Conservation (phyloP, 2,329 filamentous ascomycete species). For the Phyllosticta paracitricarpa region DNA sequence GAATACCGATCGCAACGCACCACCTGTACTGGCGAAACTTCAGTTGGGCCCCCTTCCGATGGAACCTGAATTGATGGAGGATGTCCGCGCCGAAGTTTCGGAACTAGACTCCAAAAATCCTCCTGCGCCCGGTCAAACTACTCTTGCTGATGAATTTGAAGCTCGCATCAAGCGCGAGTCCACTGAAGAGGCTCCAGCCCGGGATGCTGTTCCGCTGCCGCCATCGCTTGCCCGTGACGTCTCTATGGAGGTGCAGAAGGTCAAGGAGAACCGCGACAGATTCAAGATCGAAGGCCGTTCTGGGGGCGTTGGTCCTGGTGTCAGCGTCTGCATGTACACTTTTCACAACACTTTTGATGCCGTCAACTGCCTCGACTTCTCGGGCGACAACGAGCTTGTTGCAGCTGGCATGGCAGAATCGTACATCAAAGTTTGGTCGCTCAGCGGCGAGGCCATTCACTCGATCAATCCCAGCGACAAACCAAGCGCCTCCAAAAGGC, state of each 20-base stretch:
- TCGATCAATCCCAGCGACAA: slow-evolving; percentile 16
- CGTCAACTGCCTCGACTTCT: slow-evolving; percentile 91
- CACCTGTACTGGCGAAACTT: slow-evolving; percentile 50
- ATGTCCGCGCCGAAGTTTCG: slow-evolving; percentile 77
- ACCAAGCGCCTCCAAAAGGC: slow-evolving; percentile 56
- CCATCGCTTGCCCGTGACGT: slow-evolving; percentile 84
- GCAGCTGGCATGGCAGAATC: slow-evolving; percentile 88
- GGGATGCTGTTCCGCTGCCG: slow-evolving; percentile 74
- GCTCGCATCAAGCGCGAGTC: slow-evolving; percentile 83
- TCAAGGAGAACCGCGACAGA: slow-evolving; percentile 84
- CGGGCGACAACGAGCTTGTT: slow-evolving; percentile 76
- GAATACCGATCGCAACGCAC: slow-evolving; percentile 48
- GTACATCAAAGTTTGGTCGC: slow-evolving; percentile 88
- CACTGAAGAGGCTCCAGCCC: slow-evolving; percentile 67
- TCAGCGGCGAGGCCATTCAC: slow-evolving; percentile 73
- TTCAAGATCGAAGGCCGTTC: slow-evolving; percentile 80
- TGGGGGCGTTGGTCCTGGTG: slow-evolving; percentile 68
- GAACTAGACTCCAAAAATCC: slow-evolving; percentile 75
- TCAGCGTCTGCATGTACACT: slow-evolving; percentile 95
- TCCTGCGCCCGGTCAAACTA: slow-evolving; percentile 58
- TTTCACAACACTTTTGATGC: slow-evolving; percentile 94
- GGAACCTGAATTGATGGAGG: slow-evolving; percentile 71
- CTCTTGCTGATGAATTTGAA: slow-evolving; percentile 79
- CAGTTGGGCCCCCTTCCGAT: slow-evolving; percentile 74
- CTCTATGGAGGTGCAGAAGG: slow-evolving; percentile 84